A percentile compares a stretch with the other conserved stretches of the same genome.
Evolutionary conservation across 1,284 basidiomycete genomes (phyloP).

Genomic region (Leccinum subrobustum): DNA sequence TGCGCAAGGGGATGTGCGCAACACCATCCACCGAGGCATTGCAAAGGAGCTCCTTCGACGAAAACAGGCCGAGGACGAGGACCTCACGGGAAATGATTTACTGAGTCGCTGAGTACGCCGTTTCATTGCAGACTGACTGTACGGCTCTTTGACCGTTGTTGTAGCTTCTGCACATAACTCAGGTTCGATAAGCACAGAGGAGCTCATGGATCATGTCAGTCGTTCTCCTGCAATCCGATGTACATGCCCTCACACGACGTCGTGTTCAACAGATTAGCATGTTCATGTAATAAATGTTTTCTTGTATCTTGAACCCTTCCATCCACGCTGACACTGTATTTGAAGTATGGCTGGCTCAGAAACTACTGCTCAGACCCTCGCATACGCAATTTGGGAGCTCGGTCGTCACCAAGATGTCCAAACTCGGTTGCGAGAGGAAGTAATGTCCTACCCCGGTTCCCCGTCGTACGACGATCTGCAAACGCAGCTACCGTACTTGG

Average conservation of each 20-base stretch:
- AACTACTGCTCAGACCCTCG: conserved; percentile 6
- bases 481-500: conserved; percentile 9
- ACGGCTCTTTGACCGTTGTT: not conserved
- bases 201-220: conserved; percentile 9
- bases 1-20: conserved; percentile 4
- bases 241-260: not conserved
- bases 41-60: conserved; percentile 6
- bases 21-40: conserved; percentile 6
- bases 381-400: conserved; percentile 12
- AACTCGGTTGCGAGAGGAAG: conserved; percentile 6
- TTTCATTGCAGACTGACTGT: not conserved
- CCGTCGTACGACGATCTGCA: conserved; percentile 3
- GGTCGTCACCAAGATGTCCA: conserved; percentile 8
- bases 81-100: not conserved
- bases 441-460: conserved; percentile 1
- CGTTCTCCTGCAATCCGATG: not conserved
- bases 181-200: conserved; percentile 1
- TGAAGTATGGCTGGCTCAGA: conserved; percentile 9
- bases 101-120: conserved; percentile 3
- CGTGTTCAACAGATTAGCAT: conserved; percentile 6
- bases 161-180: conserved; percentile 5
- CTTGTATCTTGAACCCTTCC: not conserved
- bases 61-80: not conserved
- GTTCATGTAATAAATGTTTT: conserved; percentile 6
- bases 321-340: not conserved